Base-by-base conservation (phyloP, 345 rosid species). In the Hypericum perforatum region DNA sequence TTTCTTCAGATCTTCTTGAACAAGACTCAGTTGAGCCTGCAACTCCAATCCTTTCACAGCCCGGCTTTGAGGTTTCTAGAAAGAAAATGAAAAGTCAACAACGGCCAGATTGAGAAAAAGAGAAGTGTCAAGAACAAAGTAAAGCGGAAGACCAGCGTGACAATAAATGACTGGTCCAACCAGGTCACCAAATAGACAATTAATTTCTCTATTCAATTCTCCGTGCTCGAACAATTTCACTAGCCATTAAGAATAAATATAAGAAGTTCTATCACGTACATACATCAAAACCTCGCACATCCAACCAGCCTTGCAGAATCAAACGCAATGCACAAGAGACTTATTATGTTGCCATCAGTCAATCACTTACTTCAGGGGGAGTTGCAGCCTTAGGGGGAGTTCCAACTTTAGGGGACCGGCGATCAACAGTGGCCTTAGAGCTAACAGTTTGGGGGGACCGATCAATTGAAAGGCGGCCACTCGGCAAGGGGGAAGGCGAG, bases 1-100 rank as follows among this genome's bases (percentile, higher is more conserved):
- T 72, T 80, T 83, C 85, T 88, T 92, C 13, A 88, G 69, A 67
- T 92, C 98, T 61, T 92, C 96, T 80, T 80, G 89, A 46, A 79
- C 71, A 45, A 49, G 73, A 71, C 45, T 74, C 78, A 85, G 60
- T 41, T 90, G 96, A 6, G 74, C 62, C 70, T 77, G 85, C 16
- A 83, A 43, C 45, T 86, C 98, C 0, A 79, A 58, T 45, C 80
- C 94, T 76, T 74, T 92, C 39, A 40, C 74, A 8, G 60, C 54
- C 37, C 89, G 73, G n/a, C 73, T 44, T 59, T 64, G 82, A 6
- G 77, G 70, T 68, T 73, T 92, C 98, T 85, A 80, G 63, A 12
- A 65, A 64, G 37, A 41, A 69, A 45, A 71, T 52, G 14, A 43
- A 81, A 6, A 22, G 32, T 53, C 47, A 43, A 62, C 32, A 8